Evolutionary conservation across 2,329 filamentous ascomycete species (phyloP), one percentile per base, ranked within the genome.

Genomic region (Trichoderma sp.): DNA sequence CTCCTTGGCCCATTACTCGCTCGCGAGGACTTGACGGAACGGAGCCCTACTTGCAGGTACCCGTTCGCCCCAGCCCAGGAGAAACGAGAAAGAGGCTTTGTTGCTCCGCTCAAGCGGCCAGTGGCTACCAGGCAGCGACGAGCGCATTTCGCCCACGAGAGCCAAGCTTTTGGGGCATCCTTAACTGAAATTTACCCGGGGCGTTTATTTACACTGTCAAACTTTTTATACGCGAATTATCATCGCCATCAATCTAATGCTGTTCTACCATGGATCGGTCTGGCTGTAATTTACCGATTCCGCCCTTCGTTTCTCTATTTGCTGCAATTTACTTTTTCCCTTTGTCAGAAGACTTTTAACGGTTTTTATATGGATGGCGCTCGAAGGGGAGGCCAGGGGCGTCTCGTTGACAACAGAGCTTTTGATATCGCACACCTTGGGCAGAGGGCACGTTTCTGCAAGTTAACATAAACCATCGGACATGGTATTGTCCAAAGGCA

Each of bases 91-190:
- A 94, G 85, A 89, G 92, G 79, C 87, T 93, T 50, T 93, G 92
- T 85, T 93, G 91, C 83, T 89, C 91, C 62, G 86, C 89, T 16
- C 91, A 93, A 82, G 89, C 87, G 73, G 85, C 86, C 24, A 86
- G 84, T 76, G 83, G 85, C 56, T 88, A 88, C 80, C 84, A 84
- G 77, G 85, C 87, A 76, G 83, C 86, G 60, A 82, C 85, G 27
- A 81, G 88, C 60, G 86, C 86, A 59, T 84, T 88, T 75, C 87
- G 86, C 76, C 83, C 87, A 38, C 86, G 87, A 60, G 90, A 89
- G 45, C 89, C 90, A 53, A 91, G 91, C 71, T 92, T 93, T 90
- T 93, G 92, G 91, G 90, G 88, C 74, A 90, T 93, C 77, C 84
- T 93, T 78, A 88, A 89, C 81, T 90, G 85, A 84, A 38, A 38